Conservation (phyloP, 257 asterid species). For the Solanum habrochaites region DNA sequence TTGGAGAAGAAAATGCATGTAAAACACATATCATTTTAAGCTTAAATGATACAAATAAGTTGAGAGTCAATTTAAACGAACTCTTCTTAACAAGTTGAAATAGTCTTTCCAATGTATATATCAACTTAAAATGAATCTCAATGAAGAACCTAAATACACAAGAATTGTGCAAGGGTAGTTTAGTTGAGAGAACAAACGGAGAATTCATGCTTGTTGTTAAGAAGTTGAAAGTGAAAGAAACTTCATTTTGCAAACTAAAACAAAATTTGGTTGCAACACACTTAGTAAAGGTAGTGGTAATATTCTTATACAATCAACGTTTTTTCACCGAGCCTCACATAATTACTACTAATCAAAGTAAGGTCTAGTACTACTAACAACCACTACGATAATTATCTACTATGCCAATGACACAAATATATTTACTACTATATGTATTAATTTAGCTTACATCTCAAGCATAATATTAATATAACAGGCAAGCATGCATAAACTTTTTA, state of each 20-base stretch:
- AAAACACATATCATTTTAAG: neutral
- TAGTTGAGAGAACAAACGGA: neutral
- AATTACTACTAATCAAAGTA: neutral
- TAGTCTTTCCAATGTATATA: neutral
- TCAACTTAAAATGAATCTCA: neutral
- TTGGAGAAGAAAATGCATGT: too few relatives aligned
- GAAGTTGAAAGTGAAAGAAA: neutral
- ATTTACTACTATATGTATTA: neutral
- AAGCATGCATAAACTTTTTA: neutral
- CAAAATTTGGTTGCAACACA: neutral
- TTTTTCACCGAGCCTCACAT: neutral
- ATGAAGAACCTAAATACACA: neutral
- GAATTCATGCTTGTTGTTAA: neutral
- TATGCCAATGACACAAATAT: neutral
- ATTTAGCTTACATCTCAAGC: neutral
- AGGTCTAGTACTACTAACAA: neutral
- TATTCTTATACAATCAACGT: neutral
- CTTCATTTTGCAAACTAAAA: neutral
- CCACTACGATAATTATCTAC: neutral
- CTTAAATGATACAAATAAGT: too few relatives aligned
- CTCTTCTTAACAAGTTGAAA: neutral
- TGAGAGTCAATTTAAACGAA: neutral
- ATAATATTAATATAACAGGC: neutral
- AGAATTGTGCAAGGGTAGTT: neutral
- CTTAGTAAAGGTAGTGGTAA: neutral